Evolutionary conservation across 2,329 filamentous ascomycete genomes (phyloP).

Genomic region (Neurospora crassa): DNA sequence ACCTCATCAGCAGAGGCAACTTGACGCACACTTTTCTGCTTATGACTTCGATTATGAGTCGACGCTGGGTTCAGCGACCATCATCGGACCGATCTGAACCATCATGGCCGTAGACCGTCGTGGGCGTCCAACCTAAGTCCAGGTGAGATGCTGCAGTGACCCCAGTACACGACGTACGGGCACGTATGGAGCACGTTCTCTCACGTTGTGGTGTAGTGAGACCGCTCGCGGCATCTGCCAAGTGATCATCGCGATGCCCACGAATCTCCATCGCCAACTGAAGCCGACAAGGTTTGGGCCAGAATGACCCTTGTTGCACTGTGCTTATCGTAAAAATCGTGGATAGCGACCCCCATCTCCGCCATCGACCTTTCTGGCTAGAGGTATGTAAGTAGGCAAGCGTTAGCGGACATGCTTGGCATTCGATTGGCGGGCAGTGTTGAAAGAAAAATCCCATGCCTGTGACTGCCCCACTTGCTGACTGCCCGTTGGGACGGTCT

Average conservation of each 20-base stretch:
- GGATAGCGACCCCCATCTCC: neutral
- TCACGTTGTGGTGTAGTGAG: neutral
- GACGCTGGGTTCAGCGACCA: neutral
- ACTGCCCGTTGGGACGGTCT: neutral
- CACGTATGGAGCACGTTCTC: neutral
- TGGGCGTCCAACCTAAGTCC: neutral
- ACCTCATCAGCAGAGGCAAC: neutral
- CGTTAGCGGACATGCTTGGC: neutral
- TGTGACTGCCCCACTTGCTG: neutral
- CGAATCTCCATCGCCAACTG: neutral
- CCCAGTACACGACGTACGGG: neutral
- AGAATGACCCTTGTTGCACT: neutral
- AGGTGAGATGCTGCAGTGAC: neutral
- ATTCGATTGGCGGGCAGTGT: neutral
- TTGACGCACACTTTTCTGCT: neutral
- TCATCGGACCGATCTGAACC: neutral
- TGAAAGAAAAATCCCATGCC: neutral
- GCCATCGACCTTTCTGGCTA: neutral
- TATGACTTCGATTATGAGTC: neutral
- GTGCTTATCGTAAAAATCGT: neutral
- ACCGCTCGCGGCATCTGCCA: neutral
- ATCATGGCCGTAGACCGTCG: neutral
- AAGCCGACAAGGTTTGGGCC: neutral
- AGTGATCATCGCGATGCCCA: neutral
- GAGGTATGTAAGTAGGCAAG: neutral